Evolutionary conservation across 495 filamentous ascomycete genomes (phyloP).

Genomic region (Cryomyces antarcticus): DNA sequence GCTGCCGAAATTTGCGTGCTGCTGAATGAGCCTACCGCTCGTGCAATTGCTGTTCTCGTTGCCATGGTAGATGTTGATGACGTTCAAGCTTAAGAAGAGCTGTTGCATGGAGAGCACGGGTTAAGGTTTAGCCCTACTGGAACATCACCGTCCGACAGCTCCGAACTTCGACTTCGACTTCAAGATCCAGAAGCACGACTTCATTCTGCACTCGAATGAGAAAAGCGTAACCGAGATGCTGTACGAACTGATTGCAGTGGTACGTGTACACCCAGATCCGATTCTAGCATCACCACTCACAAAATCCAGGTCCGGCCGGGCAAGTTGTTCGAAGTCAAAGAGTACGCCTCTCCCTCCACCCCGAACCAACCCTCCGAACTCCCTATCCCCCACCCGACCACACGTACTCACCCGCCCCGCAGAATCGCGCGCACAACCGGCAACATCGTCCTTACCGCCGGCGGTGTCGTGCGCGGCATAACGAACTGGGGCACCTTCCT

Average conservation of each 20-base stretch:
- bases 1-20: slow-evolving; percentile 3
- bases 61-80: slow-evolving; percentile 7
- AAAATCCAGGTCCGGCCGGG: slow-evolving; percentile 60
- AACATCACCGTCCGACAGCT: too few relatives aligned
- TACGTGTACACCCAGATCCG: slow-evolving; percentile 25
- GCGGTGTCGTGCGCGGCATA: slow-evolving; percentile 79
- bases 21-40: slow-evolving; percentile 7
- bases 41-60: slow-evolving; percentile 9
- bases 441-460: slow-evolving; percentile 55
- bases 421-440: slow-evolving; percentile 83
- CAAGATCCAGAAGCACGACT: too few relatives aligned
- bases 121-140: too few relatives aligned
- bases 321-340: slow-evolving; percentile 78
- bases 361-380: slow-evolving; percentile 1
- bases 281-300: too few relatives aligned
- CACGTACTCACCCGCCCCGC: slow-evolving; percentile 1
- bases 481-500: slow-evolving; percentile 87
- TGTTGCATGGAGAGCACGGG: not conserved
- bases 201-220: not conserved
- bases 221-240: slow-evolving; percentile 40
- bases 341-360: slow-evolving; percentile 32
- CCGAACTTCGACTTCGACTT: too few relatives aligned
- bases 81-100: not conserved
- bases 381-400: slow-evolving; percentile 2
- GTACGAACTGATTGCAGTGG: slow-evolving; percentile 92